Conservation (phyloP, 331 rosid genomes). For the Quercus lobata region DNA sequence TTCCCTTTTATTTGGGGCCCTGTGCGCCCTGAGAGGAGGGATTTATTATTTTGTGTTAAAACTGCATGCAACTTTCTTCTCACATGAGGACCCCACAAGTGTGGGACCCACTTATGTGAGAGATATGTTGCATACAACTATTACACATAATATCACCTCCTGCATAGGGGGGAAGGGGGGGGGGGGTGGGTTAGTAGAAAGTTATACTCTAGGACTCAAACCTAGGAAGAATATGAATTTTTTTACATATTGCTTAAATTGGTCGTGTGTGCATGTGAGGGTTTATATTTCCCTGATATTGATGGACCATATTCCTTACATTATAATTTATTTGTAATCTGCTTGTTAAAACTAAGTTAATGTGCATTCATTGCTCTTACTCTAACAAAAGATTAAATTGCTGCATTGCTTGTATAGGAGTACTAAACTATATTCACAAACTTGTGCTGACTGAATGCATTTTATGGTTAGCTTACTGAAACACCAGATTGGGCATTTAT, state of each 20-base stretch:
- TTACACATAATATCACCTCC: no score
- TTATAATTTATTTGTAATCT: not conserved
- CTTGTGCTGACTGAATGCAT: constrained; percentile 32
- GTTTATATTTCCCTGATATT: not conserved
- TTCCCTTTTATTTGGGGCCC: not conserved
- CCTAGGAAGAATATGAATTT: not conserved
- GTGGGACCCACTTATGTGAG: no score
- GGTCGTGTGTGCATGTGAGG: not conserved
- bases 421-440: constrained; percentile 15
- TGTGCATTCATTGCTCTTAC: not conserved
- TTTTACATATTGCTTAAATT: not conserved
- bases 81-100: no score
- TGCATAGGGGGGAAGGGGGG: no score
- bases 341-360: not conserved
- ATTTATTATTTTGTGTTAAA: no score
- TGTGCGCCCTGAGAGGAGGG: no score
- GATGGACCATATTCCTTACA: not conserved
- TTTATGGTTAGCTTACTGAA: constrained; percentile 67
- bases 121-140: no score
- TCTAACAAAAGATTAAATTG: not conserved
- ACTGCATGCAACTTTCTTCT: no score
- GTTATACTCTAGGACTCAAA: not conserved
- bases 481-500: constrained; percentile 79
- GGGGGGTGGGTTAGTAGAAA: not conserved
- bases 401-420: not conserved